phyloP scores from a whole-genome alignment of 148 eudicot genomes.

The Amaranthus palmeri region DNA sequence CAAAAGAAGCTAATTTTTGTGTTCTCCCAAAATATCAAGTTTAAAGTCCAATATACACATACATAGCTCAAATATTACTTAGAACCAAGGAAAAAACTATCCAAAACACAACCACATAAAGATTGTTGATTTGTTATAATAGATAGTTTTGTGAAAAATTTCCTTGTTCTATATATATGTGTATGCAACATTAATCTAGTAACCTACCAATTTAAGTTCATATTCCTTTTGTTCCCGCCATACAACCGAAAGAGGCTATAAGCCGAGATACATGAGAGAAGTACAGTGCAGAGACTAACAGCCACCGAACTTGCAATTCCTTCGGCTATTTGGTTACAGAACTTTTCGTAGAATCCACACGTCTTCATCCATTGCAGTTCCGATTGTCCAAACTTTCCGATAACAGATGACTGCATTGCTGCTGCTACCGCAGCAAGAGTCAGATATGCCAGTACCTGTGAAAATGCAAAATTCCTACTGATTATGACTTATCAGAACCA shows the following conservation, averaged over 20 bases:
- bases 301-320: slow-evolving; percentile 62
- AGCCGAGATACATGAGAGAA: slow-evolving; percentile 69
- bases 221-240: slow-evolving; percentile 61
- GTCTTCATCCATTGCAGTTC: slow-evolving; percentile 90
- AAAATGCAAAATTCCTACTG: background rate
- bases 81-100: no score
- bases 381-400: slow-evolving; percentile 60
- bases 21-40: no score
- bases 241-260: slow-evolving; percentile 85
- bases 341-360: slow-evolving; percentile 63
- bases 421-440: slow-evolving; percentile 67
- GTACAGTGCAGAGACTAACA: slow-evolving; percentile 45
- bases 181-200: slow-evolving; percentile 12
- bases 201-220: slow-evolving; percentile 44
- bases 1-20: no score
- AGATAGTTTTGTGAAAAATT: no score
- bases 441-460: slow-evolving; percentile 82
- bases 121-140: no score
- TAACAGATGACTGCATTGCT: slow-evolving; percentile 54
- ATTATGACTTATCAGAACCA: background rate
- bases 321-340: slow-evolving; percentile 67
- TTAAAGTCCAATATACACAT: no score
- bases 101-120: no score
- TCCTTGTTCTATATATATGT: background rate
- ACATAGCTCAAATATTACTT: no score